Evolutionary conservation across 2,329 filamentous ascomycete species (phyloP).

Genomic region (Lasiodiplodia citricola): DNA sequence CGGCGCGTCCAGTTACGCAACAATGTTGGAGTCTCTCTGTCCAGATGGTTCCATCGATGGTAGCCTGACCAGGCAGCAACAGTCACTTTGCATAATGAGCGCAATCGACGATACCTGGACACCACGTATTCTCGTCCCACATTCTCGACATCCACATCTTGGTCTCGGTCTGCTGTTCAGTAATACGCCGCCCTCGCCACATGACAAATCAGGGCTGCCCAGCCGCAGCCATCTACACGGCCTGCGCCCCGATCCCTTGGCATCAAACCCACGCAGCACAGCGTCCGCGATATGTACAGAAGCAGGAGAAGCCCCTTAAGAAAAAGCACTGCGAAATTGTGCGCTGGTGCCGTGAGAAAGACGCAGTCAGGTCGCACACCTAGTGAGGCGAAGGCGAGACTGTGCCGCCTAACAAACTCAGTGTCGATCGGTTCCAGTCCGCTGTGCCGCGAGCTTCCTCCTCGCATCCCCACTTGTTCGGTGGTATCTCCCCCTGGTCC

Average conservation of each 20-base stretch:
- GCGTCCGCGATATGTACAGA: no score
- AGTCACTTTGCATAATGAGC: not conserved
- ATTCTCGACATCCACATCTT: not conserved
- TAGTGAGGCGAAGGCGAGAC: not conserved
- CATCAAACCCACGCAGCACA: not conserved
- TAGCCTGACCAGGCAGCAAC: not conserved
- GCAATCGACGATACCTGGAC: not conserved
- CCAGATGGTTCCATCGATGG: not conserved
- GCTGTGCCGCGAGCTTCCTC: not conserved
- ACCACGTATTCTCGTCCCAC: not conserved
- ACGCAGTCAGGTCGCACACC: not conserved
- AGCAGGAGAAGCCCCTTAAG: no score
- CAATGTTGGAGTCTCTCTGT: not conserved
- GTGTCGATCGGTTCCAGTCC: not conserved
- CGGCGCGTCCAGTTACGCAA: not conserved
- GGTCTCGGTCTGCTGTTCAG: not conserved
- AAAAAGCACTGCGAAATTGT: not conserved
- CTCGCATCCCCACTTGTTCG: not conserved
- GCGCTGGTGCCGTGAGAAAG: not conserved
- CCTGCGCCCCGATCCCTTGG: not conserved
- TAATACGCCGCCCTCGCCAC: not conserved
- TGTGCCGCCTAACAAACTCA: not conserved
- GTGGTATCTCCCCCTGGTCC: not conserved
- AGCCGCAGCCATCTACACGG: not conserved
- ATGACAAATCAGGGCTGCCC: slow-evolving; percentile 6